Conservation (phyloP, 2,329 filamentous ascomycete genomes). For the Colletotrichum incanum region DNA sequence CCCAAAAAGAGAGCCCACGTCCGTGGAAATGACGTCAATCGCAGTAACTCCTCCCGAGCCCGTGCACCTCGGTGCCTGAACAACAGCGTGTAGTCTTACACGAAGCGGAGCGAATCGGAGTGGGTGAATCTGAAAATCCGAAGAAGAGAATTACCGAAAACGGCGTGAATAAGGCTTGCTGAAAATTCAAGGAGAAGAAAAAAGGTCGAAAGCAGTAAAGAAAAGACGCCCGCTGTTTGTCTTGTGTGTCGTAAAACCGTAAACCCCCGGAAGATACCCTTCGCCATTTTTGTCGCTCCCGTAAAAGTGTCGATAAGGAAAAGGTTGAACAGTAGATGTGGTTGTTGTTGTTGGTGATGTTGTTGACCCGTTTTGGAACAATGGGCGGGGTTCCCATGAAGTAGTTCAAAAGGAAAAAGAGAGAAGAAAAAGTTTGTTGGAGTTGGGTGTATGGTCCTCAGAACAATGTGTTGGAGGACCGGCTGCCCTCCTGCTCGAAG, state of each 20-base stretch:
- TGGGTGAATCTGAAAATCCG: neutral
- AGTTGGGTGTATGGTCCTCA: neutral
- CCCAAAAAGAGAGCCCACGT: constrained; percentile 1
- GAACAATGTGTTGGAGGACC: constrained; percentile 44
- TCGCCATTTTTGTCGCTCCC: constrained; percentile 16
- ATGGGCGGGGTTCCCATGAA: neutral
- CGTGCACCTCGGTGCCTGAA: constrained; percentile 13
- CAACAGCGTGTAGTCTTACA: neutral
- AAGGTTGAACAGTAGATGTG: neutral
- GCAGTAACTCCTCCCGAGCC: neutral
- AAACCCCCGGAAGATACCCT: neutral
- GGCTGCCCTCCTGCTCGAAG: constrained; percentile 54
- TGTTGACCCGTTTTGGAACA: neutral
- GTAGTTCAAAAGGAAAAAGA: neutral
- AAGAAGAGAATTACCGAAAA: neutral
- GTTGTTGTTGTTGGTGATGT: neutral
- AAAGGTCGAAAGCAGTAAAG: neutral
- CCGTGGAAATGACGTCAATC: constrained; percentile 10
- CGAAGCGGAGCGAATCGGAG: neutral
- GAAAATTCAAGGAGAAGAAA: neutral
- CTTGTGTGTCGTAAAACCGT: constrained; percentile 16
- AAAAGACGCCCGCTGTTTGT: constrained; percentile 17
- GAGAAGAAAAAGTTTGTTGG: too few relatives aligned
- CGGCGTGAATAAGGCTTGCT: constrained; percentile 1
- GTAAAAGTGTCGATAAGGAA: neutral